These are phyloP conservation scores for Parachaetomium inaequale DNA, from an alignment of 495 filamentous ascomycete species.

Conservation along the genomic window DNA sequence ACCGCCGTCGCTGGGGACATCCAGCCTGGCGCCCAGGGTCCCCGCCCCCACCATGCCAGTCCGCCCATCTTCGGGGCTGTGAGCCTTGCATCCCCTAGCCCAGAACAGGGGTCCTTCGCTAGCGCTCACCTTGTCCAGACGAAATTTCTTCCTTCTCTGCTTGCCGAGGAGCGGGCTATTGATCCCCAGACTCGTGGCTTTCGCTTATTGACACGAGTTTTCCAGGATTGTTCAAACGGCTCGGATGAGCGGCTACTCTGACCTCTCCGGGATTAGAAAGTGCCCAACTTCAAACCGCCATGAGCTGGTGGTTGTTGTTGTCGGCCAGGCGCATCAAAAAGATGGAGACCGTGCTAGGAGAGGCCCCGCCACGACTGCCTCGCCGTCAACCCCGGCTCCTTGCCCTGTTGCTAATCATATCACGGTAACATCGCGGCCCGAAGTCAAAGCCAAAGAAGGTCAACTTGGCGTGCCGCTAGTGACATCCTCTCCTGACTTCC, in stretches of 20 bases:
- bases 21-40: too few species aligned
- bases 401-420: not conserved
- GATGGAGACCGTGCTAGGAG: not conserved
- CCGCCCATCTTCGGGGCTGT: not conserved
- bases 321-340: not conserved
- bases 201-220: not conserved
- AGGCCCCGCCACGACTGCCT: not conserved
- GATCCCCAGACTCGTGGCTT: not conserved
- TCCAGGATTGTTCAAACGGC: not conserved
- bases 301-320: not conserved
- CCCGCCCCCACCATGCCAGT: not conserved
- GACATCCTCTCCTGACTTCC: not conserved
- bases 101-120: not conserved
- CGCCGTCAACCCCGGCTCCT: not conserved
- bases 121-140: constrained; percentile 3
- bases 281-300: not conserved
- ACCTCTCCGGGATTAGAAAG: not conserved
- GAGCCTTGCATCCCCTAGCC: not conserved
- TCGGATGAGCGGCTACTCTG: not conserved
- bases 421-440: not conserved
- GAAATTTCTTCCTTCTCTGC: not conserved
- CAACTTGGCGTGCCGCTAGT: not conserved
- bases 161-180: not conserved
- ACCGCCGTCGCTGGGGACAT: not conserved
- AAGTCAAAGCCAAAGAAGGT: not conserved